phyloP scores from a whole-genome alignment of 208 protist species.

The Trypanosoma scelopori region DNA sequence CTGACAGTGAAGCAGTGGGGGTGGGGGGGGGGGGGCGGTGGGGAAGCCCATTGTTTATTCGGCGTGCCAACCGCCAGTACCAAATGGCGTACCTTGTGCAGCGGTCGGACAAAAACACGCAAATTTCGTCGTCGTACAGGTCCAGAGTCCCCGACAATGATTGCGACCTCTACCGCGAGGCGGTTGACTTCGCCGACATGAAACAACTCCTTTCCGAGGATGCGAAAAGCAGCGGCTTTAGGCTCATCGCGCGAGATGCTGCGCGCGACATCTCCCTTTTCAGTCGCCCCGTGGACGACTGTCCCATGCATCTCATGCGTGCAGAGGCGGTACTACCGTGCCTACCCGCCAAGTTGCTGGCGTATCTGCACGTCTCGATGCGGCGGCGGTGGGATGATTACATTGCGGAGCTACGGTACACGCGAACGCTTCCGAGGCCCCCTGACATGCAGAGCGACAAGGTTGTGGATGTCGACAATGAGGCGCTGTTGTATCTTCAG shows the following conservation, averaged over 20 bases:
- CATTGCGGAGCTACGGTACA: conserved; percentile 39
- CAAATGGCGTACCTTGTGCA: conserved; percentile 21
- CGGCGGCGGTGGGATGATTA: conserved; percentile 68
- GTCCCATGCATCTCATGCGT: conserved; percentile 74
- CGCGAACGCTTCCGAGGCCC: conserved; percentile 45
- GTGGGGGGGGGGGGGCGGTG: conserved; percentile 21
- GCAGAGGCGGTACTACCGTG: conserved; percentile 68
- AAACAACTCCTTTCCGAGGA: conserved; percentile 39
- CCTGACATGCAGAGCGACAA: neutral
- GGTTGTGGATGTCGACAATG: neutral
- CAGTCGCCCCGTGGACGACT: conserved; percentile 59
- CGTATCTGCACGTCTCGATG: conserved; percentile 53
- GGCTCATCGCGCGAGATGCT: conserved; percentile 41
- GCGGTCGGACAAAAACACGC: neutral
- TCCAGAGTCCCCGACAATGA: conserved; percentile 26
- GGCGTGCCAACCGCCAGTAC: neutral
- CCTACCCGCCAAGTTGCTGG: conserved; percentile 39
- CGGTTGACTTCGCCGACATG: conserved; percentile 55
- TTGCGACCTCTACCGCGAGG: conserved; percentile 39
- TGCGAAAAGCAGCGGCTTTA: conserved; percentile 28
- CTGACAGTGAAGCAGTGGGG: neutral
- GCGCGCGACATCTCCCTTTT: conserved; percentile 45
- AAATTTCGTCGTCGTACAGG: neutral
- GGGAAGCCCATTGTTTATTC: conserved; percentile 1
- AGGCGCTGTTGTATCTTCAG: neutral